These are phyloP conservation scores for Bauhinia variegata DNA, from an alignment of 306 rosid species.

Conservation along the genomic window DNA sequence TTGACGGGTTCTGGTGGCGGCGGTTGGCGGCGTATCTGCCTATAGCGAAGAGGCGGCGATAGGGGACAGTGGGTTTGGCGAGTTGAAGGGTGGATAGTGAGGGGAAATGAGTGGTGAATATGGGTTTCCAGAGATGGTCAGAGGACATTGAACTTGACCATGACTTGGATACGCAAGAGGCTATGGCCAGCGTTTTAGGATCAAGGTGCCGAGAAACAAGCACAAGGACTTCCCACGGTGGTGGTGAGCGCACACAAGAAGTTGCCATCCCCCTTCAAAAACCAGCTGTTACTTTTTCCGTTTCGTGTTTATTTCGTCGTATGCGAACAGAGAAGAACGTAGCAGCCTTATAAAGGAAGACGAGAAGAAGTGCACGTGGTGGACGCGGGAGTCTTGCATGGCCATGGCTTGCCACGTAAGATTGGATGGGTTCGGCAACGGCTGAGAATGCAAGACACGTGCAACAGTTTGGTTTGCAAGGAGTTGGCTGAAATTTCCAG, in stretches of 20 bases:
- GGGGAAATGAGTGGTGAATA: constrained; percentile 51
- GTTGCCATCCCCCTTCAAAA: constrained; percentile 1
- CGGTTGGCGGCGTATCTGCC: no score
- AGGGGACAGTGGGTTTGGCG: background rate
- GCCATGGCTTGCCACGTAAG: constrained; percentile 42
- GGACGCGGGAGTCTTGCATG: constrained; percentile 36
- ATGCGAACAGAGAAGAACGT: background rate
- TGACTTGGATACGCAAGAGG: constrained; percentile 63
- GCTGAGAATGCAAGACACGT: constrained; percentile 27
- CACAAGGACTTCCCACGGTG: constrained; percentile 56
- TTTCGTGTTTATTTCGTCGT: background rate
- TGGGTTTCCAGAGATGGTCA: constrained; percentile 62
- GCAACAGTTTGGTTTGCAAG: background rate
- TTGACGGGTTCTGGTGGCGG: no score
- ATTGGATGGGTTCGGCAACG: background rate
- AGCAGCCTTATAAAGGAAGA: background rate
- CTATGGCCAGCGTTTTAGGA: constrained; percentile 59
- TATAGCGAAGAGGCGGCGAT: no score
- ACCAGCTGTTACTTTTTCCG: background rate
- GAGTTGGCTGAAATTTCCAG: no score
- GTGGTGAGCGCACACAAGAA: background rate
- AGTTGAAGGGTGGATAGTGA: constrained; percentile 43
- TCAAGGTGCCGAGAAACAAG: constrained; percentile 59
- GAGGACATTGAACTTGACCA: constrained; percentile 65
- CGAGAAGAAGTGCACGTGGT: constrained; percentile 42